Evolutionary conservation across 108 stramenopile species (phyloP).

Genomic region (Nitzschia sp.): DNA sequence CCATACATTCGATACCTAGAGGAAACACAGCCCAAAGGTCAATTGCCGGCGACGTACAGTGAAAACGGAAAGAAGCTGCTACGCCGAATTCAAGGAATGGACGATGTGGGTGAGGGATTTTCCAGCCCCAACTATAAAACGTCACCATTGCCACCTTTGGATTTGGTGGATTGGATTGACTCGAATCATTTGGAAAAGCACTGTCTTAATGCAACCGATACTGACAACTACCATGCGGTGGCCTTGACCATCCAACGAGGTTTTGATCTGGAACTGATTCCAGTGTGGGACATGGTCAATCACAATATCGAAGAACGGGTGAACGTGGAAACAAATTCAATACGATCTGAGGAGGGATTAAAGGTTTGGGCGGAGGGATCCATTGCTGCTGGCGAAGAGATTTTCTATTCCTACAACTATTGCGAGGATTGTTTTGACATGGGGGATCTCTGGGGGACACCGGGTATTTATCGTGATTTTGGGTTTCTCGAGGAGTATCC

Average conservation of each 20-base stretch:
- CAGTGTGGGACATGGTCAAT: slow-evolving; percentile 59
- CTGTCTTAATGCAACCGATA: background rate
- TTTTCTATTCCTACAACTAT: slow-evolving; percentile 7
- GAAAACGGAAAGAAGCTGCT: slow-evolving; percentile 42
- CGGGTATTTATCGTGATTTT: slow-evolving; percentile 33
- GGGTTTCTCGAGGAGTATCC: slow-evolving; percentile 35
- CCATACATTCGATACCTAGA: slow-evolving; percentile 59
- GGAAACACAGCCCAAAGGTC: slow-evolving; percentile 40
- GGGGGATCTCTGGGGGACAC: slow-evolving; percentile 21
- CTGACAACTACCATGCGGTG: slow-evolving; percentile 8
- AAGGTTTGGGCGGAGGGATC: background rate
- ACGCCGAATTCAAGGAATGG: slow-evolving; percentile 24
- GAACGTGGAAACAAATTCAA: slow-evolving; percentile 22
- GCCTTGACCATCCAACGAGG: slow-evolving; percentile 15
- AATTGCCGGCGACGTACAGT: slow-evolving; percentile 47
- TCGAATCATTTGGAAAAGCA: background rate
- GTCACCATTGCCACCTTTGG: background rate
- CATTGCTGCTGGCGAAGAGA: slow-evolving; percentile 2
- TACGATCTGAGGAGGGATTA: background rate
- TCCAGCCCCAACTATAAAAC: background rate
- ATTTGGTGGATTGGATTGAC: slow-evolving; percentile 19
- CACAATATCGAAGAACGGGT: slow-evolving; percentile 45
- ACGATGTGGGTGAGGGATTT: background rate
- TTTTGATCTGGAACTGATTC: slow-evolving; percentile 39
- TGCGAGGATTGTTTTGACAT: slow-evolving; percentile 17